These are phyloP conservation scores for Bryoerythrophyllum caledonicum DNA, from an alignment of 225 moss, liverwort and hornwort species.

Conservation along the genomic window DNA sequence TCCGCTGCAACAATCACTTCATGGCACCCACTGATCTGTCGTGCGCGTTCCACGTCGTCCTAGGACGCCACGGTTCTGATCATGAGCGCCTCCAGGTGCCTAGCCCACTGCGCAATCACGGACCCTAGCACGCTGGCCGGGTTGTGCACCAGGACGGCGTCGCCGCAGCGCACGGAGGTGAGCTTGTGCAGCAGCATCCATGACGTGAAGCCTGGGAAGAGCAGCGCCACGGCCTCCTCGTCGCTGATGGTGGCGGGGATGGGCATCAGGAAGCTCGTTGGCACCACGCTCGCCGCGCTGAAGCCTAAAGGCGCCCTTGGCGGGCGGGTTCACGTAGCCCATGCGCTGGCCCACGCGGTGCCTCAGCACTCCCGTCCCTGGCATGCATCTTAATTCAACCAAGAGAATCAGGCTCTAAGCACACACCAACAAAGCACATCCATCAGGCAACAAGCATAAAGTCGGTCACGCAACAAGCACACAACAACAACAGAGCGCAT, in stretches of 20 bases:
- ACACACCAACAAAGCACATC: no score
- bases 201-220: conserved; percentile 47
- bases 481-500: no score
- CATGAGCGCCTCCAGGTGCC: conserved; percentile 31
- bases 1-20: conserved; percentile 20
- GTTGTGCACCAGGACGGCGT: conserved; percentile 38
- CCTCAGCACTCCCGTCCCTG: conserved; percentile 41
- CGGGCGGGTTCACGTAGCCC: conserved; percentile 45
- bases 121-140: conserved; percentile 39
- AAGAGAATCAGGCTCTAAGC: no score
- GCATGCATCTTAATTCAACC: not conserved
- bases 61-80: conserved; percentile 32
- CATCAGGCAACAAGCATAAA: no score
- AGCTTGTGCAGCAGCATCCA: conserved; percentile 55
- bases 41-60: conserved; percentile 21
- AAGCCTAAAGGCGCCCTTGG: conserved; percentile 50
- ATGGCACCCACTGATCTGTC: conserved; percentile 30
- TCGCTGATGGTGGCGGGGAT: conserved; percentile 36
- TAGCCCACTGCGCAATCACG: conserved; percentile 43
- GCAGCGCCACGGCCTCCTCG: conserved; percentile 46
- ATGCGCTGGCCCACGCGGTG: conserved; percentile 53
- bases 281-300: conserved; percentile 38
- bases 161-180: conserved; percentile 34
- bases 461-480: no score
- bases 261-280: conserved; percentile 35